Evolutionary conservation across 129 eudicot species (phyloP).

Genomic region (Ambrosia trifida): DNA sequence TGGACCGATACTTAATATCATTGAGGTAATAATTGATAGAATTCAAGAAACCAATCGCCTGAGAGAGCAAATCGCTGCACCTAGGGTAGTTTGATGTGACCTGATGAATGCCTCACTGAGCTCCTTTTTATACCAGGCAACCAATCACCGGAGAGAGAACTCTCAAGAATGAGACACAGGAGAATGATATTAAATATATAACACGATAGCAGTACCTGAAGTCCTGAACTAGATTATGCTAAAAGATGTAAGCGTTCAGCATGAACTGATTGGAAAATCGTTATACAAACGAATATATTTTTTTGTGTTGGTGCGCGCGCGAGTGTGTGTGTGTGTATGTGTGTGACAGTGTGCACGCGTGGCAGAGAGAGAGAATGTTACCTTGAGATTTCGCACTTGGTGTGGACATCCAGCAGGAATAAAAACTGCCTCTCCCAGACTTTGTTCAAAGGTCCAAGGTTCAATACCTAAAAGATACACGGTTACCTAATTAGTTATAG

Average conservation of each 20-base stretch:
- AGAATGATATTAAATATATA: not conserved
- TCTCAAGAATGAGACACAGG: not conserved
- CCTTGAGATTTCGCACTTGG: conserved; percentile 21
- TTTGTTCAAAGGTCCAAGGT: conserved; percentile 16
- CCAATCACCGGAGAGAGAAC: not conserved
- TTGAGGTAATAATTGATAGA: not conserved
- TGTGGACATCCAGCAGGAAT: conserved; percentile 21
- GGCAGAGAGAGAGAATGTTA: not conserved
- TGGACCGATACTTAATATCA: not conserved
- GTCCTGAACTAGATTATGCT: conserved; percentile 2
- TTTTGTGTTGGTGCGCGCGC: not conserved
- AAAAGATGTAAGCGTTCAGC: not conserved
- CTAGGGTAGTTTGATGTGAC: too few relatives aligned
- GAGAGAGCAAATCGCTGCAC: not conserved
- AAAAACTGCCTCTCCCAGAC: conserved; percentile 12
- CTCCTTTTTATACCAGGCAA: not conserved
- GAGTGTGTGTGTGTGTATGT: not conserved
- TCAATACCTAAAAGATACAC: conserved; percentile 9
- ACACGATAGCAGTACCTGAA: not conserved
- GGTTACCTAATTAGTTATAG: not conserved
- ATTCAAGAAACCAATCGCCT: not conserved
- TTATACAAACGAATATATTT: not conserved
- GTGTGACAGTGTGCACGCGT: not conserved
- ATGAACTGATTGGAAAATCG: not conserved
- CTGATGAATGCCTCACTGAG: too few relatives aligned